These are phyloP conservation scores for Tetraselmis striata DNA, from an alignment of 139 green algal genomes.

Conservation along the genomic window DNA sequence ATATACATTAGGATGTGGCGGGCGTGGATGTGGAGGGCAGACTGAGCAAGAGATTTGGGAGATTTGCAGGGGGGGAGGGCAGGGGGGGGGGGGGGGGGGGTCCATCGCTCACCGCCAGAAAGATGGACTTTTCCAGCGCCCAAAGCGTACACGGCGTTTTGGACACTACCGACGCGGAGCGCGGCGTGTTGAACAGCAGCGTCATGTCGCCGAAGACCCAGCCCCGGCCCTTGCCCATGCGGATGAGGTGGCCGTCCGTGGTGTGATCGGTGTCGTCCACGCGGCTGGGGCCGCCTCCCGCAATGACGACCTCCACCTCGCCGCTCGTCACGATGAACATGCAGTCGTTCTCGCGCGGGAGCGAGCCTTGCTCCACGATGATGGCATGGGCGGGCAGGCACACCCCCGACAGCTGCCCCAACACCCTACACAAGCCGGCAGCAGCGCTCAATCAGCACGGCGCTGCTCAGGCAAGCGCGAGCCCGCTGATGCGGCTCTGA, in stretches of 20 bases:
- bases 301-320: constrained; percentile 62
- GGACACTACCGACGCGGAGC: constrained; percentile 59
- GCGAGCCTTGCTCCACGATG: constrained; percentile 61
- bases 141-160: constrained; percentile 44
- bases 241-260: constrained; percentile 39
- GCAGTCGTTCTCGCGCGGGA: constrained; percentile 52
- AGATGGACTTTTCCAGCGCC: constrained; percentile 55
- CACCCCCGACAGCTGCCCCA: constrained; percentile 34
- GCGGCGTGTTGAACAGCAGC: constrained; percentile 62
- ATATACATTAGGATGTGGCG: too few relatives aligned
- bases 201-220: constrained; percentile 72
- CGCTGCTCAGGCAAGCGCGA: too few relatives aligned
- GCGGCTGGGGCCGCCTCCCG: constrained; percentile 23
- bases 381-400: constrained; percentile 37
- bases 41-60: too few relatives aligned
- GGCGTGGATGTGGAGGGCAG: too few relatives aligned
- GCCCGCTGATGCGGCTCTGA: too few relatives aligned
- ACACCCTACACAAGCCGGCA: not conserved
- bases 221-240: constrained; percentile 53
- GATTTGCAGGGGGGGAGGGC: too few relatives aligned
- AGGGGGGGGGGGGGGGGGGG: too few relatives aligned
- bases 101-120: constrained; percentile 40
- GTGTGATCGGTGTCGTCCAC: constrained; percentile 14
- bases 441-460: not conserved
- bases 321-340: constrained; percentile 66